phyloP scores from a whole-genome alignment of 495 filamentous ascomycete species.

The Podospora pseudopauciseta region DNA sequence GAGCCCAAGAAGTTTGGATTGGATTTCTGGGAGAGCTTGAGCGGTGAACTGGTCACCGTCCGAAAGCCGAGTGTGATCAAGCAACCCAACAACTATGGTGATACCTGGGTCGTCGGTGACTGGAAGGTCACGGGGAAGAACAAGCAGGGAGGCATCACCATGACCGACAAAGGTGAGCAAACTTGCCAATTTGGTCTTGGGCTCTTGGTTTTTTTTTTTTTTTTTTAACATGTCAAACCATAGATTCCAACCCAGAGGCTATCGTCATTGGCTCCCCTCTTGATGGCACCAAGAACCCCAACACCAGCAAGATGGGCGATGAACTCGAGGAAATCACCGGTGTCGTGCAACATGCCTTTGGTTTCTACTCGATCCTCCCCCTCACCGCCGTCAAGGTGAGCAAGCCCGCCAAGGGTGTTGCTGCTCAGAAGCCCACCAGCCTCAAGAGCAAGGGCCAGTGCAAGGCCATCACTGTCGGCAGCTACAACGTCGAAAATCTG shows the following conservation, averaged over 20 bases:
- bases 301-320: constrained; percentile 54
- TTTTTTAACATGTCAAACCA: background rate
- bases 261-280: constrained; percentile 57
- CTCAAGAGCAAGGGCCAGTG: constrained; percentile 46
- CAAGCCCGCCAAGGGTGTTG: constrained; percentile 32
- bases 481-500: constrained; percentile 63
- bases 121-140: constrained; percentile 54
- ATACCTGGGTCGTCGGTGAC: constrained; percentile 58
- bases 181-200: too few relatives aligned
- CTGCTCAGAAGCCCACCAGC: constrained; percentile 35
- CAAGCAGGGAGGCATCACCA: constrained; percentile 52
- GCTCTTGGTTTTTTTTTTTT: too few relatives aligned
- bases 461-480: constrained; percentile 49
- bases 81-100: constrained; percentile 55
- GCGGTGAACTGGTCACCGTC: constrained; percentile 55
- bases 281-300: constrained; percentile 55
- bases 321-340: constrained; percentile 55
- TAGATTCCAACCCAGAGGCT: constrained; percentile 60
- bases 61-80: constrained; percentile 45
- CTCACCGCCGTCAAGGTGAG: constrained; percentile 45
- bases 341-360: constrained; percentile 53
- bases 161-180: constrained; percentile 38
- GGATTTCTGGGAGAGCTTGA: constrained; percentile 63
- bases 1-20: constrained; percentile 53
- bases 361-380: constrained; percentile 59